phyloP scores from a whole-genome alignment of 2,329 filamentous ascomycete genomes.

The Phaeoacremonium minimum region DNA sequence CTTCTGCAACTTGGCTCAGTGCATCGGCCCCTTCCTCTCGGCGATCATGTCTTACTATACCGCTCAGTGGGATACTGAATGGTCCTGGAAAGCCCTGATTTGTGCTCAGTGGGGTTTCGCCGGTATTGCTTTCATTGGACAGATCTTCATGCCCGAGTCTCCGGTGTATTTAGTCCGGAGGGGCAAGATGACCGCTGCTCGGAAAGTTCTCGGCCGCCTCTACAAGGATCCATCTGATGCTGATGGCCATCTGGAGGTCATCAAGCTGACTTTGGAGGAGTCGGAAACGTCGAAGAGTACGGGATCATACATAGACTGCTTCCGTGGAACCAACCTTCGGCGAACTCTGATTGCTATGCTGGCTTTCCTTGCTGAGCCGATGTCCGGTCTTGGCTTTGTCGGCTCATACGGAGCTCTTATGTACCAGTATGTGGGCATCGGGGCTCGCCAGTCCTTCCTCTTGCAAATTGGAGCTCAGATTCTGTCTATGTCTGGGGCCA shows the following conservation, averaged over 20 bases:
- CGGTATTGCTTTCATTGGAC: constrained; percentile 20
- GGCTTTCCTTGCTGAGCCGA: constrained; percentile 14
- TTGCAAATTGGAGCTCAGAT: constrained; percentile 22
- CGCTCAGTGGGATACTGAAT: constrained; percentile 26
- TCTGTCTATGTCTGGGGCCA: constrained; percentile 20
- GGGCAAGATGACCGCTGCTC: constrained; percentile 21
- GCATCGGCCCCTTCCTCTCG: constrained; percentile 31
- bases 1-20: constrained; percentile 32
- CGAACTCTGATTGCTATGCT: constrained; percentile 11
- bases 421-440: constrained; percentile 21
- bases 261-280: constrained; percentile 14
- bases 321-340: constrained; percentile 17
- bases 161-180: constrained; percentile 34
- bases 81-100: constrained; percentile 36
- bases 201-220: constrained; percentile 26
- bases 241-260: constrained; percentile 12
- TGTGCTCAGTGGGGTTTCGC: constrained; percentile 35
- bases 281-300: constrained; percentile 8
- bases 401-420: constrained; percentile 11
- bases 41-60: constrained; percentile 31
- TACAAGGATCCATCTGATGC: constrained; percentile 14
- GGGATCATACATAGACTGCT: constrained; percentile 14
- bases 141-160: constrained; percentile 30
- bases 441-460: constrained; percentile 18
- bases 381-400: constrained; percentile 14